phyloP scores from a whole-genome alignment of 139 green algal genomes.

The Desmodesmus armatus region DNA sequence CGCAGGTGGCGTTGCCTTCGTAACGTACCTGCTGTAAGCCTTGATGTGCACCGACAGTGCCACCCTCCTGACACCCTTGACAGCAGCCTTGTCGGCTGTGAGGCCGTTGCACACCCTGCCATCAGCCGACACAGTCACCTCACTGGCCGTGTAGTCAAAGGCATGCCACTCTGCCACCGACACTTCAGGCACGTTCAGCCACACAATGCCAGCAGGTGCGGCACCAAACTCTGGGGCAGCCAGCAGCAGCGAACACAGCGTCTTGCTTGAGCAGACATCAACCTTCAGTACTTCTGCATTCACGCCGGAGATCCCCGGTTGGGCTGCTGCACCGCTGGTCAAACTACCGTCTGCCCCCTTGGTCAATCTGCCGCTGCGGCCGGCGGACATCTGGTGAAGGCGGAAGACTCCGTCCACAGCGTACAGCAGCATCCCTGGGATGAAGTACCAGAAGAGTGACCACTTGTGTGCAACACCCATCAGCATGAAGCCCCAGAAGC shows the following conservation, averaged over 20 bases:
- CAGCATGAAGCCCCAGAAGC: slow-evolving; percentile 29
- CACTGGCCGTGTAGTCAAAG: no score
- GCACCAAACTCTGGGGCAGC: not conserved
- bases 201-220: slow-evolving; percentile 8
- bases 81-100: no score
- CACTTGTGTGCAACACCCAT: slow-evolving; percentile 23
- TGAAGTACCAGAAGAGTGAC: slow-evolving; percentile 21
- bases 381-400: not conserved
- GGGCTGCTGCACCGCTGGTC: no score
- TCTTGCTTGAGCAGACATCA: not conserved
- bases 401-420: slow-evolving; percentile 13
- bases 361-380: no score
- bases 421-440: slow-evolving; percentile 30
- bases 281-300: not conserved
- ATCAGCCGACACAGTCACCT: slow-evolving; percentile 15
- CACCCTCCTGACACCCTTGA: not conserved
- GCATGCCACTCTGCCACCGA: not conserved
- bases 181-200: not conserved
- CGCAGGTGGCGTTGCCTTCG: not conserved
- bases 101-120: no score
- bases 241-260: slow-evolving; percentile 8
- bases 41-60: slow-evolving; percentile 16
- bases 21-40: slow-evolving; percentile 6
- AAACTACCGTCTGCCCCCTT: no score
- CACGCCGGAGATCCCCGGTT: not conserved